A percentile compares a stretch with the other conserved stretches of the same genome.
phyloP scores from a whole-genome alignment of 2,329 filamentous ascomycete species.

The Plenodomus biglobosus region DNA sequence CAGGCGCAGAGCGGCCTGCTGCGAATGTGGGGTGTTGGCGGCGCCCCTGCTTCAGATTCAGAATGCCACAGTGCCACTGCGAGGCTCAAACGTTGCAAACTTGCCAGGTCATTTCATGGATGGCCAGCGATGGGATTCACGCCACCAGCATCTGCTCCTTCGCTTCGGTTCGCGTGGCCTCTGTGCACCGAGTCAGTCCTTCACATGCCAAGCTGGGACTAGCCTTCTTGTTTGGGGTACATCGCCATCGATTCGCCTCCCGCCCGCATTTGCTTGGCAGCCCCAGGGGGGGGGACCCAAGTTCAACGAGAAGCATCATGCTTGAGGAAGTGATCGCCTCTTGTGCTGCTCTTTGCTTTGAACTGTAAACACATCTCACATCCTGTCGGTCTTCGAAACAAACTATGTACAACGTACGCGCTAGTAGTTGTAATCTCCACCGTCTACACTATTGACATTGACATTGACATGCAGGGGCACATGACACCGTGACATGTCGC shows the following conservation, averaged over 20 bases:
- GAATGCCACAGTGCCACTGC: no score
- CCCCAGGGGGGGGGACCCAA: conserved; percentile 19
- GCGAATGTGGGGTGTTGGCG: not conserved
- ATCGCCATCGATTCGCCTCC: not conserved
- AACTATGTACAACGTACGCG: no score
- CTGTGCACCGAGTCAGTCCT: conserved; percentile 13
- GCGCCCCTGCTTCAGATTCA: not conserved
- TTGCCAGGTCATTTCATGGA: no score
- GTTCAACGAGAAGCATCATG: no score
- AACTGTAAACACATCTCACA: no score
- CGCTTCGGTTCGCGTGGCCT: not conserved
- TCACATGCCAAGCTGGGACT: conserved; percentile 14
- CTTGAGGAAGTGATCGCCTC: not conserved
- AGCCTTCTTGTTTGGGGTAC: not conserved
- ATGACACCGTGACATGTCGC: not conserved
- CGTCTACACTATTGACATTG: not conserved
- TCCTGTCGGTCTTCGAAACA: no score
- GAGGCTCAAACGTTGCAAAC: not conserved
- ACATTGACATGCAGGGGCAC: not conserved
- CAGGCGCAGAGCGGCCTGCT: not conserved
- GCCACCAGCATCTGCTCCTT: no score
- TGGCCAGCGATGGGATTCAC: no score
- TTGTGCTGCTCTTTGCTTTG: no score
- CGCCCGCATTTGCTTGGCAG: not conserved
- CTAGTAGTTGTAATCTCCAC: not conserved